Percentiles rank a stretch among this genome's conserved stretches.
Evolutionary conservation across 305 asterid genomes (phyloP).

Genomic region (Solanum chacoense): DNA sequence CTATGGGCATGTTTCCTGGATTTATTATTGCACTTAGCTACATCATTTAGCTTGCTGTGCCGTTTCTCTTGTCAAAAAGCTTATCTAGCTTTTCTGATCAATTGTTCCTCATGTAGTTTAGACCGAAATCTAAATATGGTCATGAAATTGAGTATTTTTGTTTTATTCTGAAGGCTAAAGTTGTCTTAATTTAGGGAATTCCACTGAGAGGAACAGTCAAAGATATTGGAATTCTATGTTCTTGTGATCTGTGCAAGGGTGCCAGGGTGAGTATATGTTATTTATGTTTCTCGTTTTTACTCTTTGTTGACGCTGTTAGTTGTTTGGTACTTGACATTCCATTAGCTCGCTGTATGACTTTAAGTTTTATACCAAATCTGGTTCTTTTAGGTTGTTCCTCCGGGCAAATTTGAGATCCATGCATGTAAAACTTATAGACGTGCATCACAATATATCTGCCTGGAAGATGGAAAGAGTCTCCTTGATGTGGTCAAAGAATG

Average conservation of each 20-base stretch:
- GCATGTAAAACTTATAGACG: constrained; percentile 90
- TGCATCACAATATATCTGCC: constrained; percentile 85
- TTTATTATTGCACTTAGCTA: background rate
- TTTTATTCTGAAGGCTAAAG: constrained; percentile 3
- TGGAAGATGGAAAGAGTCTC: constrained; percentile 92
- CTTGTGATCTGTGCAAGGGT: constrained; percentile 80
- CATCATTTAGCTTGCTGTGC: background rate
- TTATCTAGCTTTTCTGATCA: background rate
- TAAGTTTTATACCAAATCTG: background rate
- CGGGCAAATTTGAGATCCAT: constrained; percentile 92
- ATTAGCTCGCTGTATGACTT: background rate
- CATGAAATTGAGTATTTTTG: background rate
- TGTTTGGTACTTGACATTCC: background rate
- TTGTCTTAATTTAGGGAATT: constrained; percentile 54
- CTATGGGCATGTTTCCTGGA: constrained; percentile 78
- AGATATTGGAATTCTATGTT: constrained; percentile 80
- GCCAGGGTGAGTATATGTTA: constrained; percentile 36
- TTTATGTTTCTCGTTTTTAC: background rate
- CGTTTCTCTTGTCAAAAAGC: background rate
- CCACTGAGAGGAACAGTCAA: constrained; percentile 81
- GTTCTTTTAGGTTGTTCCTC: constrained; percentile 57
- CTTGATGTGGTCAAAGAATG: constrained; percentile 93
- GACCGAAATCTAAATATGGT: background rate
- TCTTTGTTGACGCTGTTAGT: background rate
- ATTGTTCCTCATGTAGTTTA: background rate